Evolutionary conservation across 2,329 filamentous ascomycete genomes (phyloP).

Genomic region (Mariannaea elegans): DNA sequence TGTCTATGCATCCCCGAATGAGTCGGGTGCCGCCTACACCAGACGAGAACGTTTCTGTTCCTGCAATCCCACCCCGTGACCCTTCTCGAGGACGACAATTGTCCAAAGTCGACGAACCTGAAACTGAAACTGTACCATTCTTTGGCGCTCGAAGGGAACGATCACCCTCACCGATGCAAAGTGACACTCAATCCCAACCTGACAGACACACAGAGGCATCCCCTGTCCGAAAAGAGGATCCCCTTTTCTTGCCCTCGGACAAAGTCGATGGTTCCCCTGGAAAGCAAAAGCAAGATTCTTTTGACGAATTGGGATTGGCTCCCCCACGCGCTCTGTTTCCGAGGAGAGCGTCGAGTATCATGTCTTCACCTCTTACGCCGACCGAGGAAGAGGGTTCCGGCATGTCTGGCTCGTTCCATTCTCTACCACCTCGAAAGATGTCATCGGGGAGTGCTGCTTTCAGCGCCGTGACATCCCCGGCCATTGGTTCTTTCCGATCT

Average conservation of each 20-base stretch:
- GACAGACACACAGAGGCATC: conserved; percentile 42
- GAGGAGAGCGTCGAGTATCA: conserved; percentile 66
- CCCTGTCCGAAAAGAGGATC: conserved; percentile 45
- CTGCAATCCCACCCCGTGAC: conserved; percentile 55
- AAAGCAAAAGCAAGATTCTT: conserved; percentile 54
- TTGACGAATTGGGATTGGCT: conserved; percentile 60
- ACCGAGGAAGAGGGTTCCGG: conserved; percentile 74
- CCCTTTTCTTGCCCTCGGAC: conserved; percentile 48
- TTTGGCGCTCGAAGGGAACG: conserved; percentile 67
- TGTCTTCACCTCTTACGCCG: conserved; percentile 70
- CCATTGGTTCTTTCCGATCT: conserved; percentile 64
- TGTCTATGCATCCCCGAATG: conserved; percentile 79
- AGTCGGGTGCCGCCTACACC: conserved; percentile 67
- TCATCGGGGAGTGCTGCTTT: conserved; percentile 73
- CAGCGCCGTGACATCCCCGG: conserved; percentile 62
- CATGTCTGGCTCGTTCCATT: conserved; percentile 63
- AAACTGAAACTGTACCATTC: conserved; percentile 50
- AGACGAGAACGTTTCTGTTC: conserved; percentile 52
- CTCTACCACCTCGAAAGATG: conserved; percentile 77
- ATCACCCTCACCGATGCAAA: conserved; percentile 64
- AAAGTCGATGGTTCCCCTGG: conserved; percentile 53
- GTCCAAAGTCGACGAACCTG: conserved; percentile 50
- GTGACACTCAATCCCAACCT: conserved; percentile 44
- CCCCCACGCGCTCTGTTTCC: conserved; percentile 61
- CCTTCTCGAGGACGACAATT: conserved; percentile 52